Percentiles rank a stretch among this genome's conserved stretches.
Conservation (phyloP, 768 basidiomycete species). For the Lactarius deliciosus region DNA sequence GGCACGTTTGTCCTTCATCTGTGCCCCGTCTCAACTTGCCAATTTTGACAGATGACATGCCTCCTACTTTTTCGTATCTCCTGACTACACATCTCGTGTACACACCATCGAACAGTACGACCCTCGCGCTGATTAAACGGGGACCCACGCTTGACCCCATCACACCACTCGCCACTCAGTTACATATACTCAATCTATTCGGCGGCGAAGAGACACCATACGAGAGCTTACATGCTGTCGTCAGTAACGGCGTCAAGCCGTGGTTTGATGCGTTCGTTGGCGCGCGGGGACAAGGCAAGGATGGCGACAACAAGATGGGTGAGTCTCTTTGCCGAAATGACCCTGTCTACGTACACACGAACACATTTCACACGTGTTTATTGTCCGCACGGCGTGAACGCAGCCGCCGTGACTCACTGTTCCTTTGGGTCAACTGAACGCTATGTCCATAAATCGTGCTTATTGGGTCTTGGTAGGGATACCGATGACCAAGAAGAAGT, state of each 20-base stretch:
- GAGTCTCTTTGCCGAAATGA: slow-evolving; percentile 20
- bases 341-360: not conserved
- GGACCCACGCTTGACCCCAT: slow-evolving; percentile 76
- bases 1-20: slow-evolving; percentile 44
- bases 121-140: slow-evolving; percentile 94
- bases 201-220: slow-evolving; percentile 89
- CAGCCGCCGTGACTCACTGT: not conserved
- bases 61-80: slow-evolving; percentile 62
- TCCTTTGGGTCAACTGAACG: not conserved
- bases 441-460: not conserved
- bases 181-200: slow-evolving; percentile 91
- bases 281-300: slow-evolving; percentile 71
- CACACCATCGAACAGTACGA: slow-evolving; percentile 75
- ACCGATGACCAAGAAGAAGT: slow-evolving; percentile 99
- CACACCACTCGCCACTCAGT: slow-evolving; percentile 77
- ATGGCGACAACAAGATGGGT: slow-evolving; percentile 83
- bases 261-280: slow-evolving; percentile 99
- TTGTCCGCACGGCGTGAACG: not conserved
- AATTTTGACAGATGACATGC: slow-evolving; percentile 55
- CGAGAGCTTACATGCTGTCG: slow-evolving; percentile 91
- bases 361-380: not conserved
- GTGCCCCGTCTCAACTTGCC: slow-evolving; percentile 4
- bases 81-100: slow-evolving; percentile 76
- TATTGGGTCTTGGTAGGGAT: slow-evolving; percentile 52
- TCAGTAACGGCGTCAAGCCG: slow-evolving; percentile 93